A percentile compares a stretch with the other conserved stretches of the same genome.
These are phyloP conservation scores for Phytophthora cryptogea DNA, from an alignment of 352 stramenopile genomes.

Conservation along the genomic window DNA sequence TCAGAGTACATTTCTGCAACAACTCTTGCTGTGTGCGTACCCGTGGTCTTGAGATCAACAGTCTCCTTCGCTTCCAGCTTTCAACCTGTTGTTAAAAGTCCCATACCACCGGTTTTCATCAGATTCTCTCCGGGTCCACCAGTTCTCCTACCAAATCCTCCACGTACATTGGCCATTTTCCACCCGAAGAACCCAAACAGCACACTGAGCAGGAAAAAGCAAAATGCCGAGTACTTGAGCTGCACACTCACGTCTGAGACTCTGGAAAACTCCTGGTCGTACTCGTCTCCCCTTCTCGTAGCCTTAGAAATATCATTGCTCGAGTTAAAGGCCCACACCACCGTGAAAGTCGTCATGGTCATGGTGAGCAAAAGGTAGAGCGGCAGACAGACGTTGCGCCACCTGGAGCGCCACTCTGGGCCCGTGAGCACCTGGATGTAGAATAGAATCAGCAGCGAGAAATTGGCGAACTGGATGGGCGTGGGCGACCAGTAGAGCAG, in stretches of 20 bases:
- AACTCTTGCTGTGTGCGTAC: constrained; percentile 31
- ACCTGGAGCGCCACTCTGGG: constrained; percentile 68
- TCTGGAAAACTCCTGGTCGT: constrained; percentile 85
- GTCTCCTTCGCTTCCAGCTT: constrained; percentile 71
- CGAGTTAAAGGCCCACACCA: constrained; percentile 86
- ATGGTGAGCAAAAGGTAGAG: constrained; percentile 84
- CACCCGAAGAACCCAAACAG: constrained; percentile 87
- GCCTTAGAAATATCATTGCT: constrained; percentile 83
- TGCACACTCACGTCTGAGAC: constrained; percentile 80
- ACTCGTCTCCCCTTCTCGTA: constrained; percentile 65
- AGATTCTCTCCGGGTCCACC: background rate
- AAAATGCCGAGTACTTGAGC: constrained; percentile 82
- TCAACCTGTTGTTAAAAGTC: constrained; percentile 46
- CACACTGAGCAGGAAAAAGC: constrained; percentile 79
- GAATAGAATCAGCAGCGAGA: constrained; percentile 87
- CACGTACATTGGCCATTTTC: constrained; percentile 80
- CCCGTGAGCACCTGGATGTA: constrained; percentile 89
- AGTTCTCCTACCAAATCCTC: background rate
- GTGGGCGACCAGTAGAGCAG: constrained; percentile 88
- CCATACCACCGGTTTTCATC: background rate
- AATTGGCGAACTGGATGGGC: constrained; percentile 90
- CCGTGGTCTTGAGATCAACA: constrained; percentile 77
- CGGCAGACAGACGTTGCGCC: constrained; percentile 81
- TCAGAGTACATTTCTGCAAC: background rate
- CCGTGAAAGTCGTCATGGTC: constrained; percentile 85